A percentile compares a stretch with the other conserved stretches of the same genome.
Evolutionary conservation across 1,284 basidiomycete species (phyloP).

Genomic region (Microbotryomycetes sp.): DNA sequence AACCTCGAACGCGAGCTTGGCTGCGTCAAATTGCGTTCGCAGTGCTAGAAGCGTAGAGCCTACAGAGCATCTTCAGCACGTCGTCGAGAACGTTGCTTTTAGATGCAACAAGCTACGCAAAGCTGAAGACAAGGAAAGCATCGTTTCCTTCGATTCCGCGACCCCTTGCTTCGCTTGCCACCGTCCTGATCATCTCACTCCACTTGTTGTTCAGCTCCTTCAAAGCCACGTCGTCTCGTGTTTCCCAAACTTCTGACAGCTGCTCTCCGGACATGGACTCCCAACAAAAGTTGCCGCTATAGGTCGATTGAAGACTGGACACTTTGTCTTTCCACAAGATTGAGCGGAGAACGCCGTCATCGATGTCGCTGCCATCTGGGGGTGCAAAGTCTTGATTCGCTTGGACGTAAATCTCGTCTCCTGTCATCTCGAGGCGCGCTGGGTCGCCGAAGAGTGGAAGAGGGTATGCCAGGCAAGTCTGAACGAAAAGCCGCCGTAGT

Average conservation of each 20-base stretch:
- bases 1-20: too few relatives aligned
- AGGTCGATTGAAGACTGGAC: neutral
- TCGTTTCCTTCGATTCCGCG: neutral
- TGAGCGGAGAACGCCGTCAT: neutral
- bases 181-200: too few relatives aligned
- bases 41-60: neutral
- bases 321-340: neutral
- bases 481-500: neutral
- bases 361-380: too few relatives aligned
- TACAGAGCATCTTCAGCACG: neutral
- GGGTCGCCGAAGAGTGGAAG: neutral
- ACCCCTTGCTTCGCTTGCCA: too few relatives aligned
- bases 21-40: too few relatives aligned
- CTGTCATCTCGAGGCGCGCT: slow-evolving; percentile 16
- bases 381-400: neutral
- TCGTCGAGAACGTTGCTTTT: neutral
- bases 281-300: neutral
- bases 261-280: neutral
- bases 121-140: neutral
- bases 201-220: neutral
- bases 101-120: neutral
- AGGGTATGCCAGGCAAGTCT: slow-evolving; percentile 9
- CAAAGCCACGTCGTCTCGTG: neutral
- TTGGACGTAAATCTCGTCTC: slow-evolving; percentile 11
- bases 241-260: neutral